These are phyloP conservation scores for Zygoascus biomembranicola DNA, from an alignment of 805 yeast species.

Conservation along the genomic window DNA sequence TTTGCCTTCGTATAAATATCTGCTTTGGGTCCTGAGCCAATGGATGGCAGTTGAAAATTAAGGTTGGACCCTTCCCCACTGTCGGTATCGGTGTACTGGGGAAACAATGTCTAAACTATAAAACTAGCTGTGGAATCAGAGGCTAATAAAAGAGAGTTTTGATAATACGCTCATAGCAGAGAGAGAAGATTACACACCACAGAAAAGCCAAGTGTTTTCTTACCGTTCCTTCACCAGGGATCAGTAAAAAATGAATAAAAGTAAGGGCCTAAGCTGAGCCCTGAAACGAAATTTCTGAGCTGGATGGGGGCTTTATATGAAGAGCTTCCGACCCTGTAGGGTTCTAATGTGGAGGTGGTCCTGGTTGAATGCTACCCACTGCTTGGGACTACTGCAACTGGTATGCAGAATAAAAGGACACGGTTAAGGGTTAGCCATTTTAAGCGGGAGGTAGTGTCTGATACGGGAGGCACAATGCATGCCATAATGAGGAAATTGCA, in stretches of 20 bases:
- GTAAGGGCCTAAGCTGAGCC: too few relatives aligned
- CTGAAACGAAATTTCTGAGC: too few relatives aligned
- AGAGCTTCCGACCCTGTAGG: too few relatives aligned
- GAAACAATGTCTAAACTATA: background rate
- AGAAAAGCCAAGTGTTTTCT: too few relatives aligned
- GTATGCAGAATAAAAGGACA: background rate
- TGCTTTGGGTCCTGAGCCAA: background rate
- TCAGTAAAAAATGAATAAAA: too few relatives aligned
- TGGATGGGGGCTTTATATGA: too few relatives aligned
- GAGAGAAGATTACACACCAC: background rate
- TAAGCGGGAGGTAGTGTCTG: background rate
- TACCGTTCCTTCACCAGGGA: too few relatives aligned
- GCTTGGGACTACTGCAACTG: background rate
- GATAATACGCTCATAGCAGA: background rate
- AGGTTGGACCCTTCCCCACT: background rate
- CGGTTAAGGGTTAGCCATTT: background rate
- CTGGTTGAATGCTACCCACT: background rate
- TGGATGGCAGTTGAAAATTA: background rate
- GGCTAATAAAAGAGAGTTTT: background rate
- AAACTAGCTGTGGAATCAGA: background rate
- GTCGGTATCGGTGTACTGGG: background rate
- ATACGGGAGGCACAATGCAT: background rate
- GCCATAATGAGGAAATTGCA: background rate
- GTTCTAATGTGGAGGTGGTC: too few relatives aligned
- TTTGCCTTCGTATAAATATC: background rate